Evolutionary conservation across 208 protist genomes (phyloP), one percentile per base, ranked within the genome.

Genomic region (Lotmaria passim): DNA sequence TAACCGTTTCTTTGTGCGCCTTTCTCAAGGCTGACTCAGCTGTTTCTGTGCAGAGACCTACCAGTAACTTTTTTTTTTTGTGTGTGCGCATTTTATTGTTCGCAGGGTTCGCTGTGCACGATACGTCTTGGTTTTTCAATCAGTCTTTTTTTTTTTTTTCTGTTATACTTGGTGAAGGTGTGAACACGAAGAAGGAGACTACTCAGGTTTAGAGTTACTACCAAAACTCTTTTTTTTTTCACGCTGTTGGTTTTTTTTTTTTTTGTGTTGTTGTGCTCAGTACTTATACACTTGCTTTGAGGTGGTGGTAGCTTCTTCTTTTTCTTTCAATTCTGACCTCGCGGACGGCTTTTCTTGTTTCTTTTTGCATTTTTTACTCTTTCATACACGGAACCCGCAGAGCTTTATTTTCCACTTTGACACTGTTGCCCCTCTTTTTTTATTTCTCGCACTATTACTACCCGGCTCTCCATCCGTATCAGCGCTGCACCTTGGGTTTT

Each of bases 1-100:
- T 43, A 14, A 34, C 4, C 33, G 24, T 17, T 69, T 28, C 11
- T 56, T 56, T 56, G 61, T 23, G 61, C 12, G 48, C 61, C 61
- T 57, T 56, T 63, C 17, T 63, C 57, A 63, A 63, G 57, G 60
- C 43, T 47, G 17, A 47, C 56, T 15, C 1, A 24, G 2, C 7
- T 55, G 4, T 7, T 33, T 55, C 28, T 31, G 23, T 55, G 28
- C 7, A 26, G 7, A 48, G 5, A 7, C 19, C 5, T 21, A 11
- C 44, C 19, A 7, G 5, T 11, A 34, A 17, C 39, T 7, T 23
- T 21, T 43, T 55, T 51, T 64, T 34, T 36, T 26, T 66, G 24
- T 19, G 55, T 7, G 14, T 19, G 4, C 19, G 10, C 15, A 4
- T n/a, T 12, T 4, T 31, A 24, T 11, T 47, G 26, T 46, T 66